Base-by-base conservation (phyloP, 2,329 filamentous ascomycete species). In the Colletotrichum aenigma region DNA sequence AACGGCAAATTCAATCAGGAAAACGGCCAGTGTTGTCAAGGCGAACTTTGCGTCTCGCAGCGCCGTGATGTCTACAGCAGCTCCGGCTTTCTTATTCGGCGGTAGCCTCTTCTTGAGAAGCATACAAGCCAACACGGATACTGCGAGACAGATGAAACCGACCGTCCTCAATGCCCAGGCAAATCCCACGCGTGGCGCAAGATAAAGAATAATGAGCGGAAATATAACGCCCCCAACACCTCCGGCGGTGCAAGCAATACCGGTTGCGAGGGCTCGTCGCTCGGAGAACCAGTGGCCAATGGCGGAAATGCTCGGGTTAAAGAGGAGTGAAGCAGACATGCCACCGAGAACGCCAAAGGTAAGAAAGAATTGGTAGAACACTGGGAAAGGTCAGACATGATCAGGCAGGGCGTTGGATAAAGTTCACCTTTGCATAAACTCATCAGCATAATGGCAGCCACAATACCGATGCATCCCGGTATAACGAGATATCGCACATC, bases 321-420 rank as follows among this genome's bases (percentile, higher is more conserved):
- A 94, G 55, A 95, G 89, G 18, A 95, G 86, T 2, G 92, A 93
- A 1, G 91, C 91, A 2, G 92, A 92, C 1, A 92, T 78, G 5
- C 94, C 94, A n/a, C 90, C 91, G 2, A 94, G 81, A 1, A 95
- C 83, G 7, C 93, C 93, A 77, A 94, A 94, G 5, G 91, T 89
- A 30, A 96, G 84, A 80, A 95, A 89, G 80, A 95, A 94, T 58
- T 95, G 93, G 88, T 92, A 94, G 81, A 93, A 94, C 77, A 90
- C 83, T 86, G 72, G 7, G 10, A 15, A 4, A 24, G 26, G 15
- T 36, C 10, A 48, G 48, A 16, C 15, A n/a, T 9, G 32, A 12
- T 9, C 16, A 21, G n/a, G 28, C 26, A 36, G 24, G 10, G 6
- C 28, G 4, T 38, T 52, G 60, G n/a, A 61, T 18, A 36, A 28